A percentile compares a stretch with the other conserved stretches of the same genome.
phyloP scores from a whole-genome alignment of 352 stramenopile genomes.

The Phytophthora vignae region DNA sequence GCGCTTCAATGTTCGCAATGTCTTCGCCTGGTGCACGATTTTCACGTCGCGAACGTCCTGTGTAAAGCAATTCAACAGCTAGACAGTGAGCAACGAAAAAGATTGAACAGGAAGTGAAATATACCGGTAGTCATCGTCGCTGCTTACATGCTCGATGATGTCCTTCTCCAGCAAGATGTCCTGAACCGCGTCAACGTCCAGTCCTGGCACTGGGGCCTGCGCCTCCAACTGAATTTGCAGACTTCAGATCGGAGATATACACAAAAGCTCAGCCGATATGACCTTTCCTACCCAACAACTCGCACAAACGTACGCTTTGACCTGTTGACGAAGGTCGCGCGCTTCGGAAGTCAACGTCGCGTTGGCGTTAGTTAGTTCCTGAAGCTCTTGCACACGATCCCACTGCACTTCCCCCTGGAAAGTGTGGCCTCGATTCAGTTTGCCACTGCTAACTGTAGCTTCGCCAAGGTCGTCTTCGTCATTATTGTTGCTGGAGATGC shows the following conservation, averaged over 20 bases:
- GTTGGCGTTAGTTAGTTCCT: slow-evolving; percentile 75
- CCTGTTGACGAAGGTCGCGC: slow-evolving; percentile 61
- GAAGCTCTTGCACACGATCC: slow-evolving; percentile 59
- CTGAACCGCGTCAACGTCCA: slow-evolving; percentile 58
- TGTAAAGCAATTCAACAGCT: background rate
- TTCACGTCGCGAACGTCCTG: slow-evolving; percentile 81
- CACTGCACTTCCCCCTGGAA: slow-evolving; percentile 55
- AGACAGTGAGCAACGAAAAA: too few relatives aligned
- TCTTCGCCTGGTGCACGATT: slow-evolving; percentile 83
- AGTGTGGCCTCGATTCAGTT: background rate
- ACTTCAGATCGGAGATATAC: slow-evolving; percentile 24
- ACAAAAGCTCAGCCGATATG: background rate
- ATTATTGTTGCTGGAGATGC: slow-evolving; percentile 29
- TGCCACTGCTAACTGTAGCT: slow-evolving; percentile 7
- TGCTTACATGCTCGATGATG: slow-evolving; percentile 56
- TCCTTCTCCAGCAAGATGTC: slow-evolving; percentile 75
- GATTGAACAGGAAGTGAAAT: background rate
- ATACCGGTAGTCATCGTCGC: background rate
- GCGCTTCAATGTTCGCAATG: slow-evolving; percentile 66
- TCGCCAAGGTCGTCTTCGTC: slow-evolving; percentile 33
- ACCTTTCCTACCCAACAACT: background rate
- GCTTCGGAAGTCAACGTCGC: slow-evolving; percentile 48
- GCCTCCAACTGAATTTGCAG: slow-evolving; percentile 78
- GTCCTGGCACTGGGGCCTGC: slow-evolving; percentile 65
- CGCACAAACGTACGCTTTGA: slow-evolving; percentile 53